Evolutionary conservation across 768 basidiomycete species (phyloP).

Genomic region (Lentinula lateritia): DNA sequence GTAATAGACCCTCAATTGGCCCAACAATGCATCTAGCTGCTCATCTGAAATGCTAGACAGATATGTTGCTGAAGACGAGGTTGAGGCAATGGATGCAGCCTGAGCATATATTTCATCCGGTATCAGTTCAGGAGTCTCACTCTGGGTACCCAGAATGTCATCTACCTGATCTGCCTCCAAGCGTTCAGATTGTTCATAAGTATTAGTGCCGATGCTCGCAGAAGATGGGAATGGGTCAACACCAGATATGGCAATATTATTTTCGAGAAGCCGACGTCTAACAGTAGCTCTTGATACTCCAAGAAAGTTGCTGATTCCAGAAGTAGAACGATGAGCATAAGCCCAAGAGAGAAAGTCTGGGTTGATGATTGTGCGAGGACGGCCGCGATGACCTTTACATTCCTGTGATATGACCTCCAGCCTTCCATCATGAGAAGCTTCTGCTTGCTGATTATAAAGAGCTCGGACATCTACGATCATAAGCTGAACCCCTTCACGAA

Average conservation of each 20-base stretch:
- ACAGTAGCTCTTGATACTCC: background rate
- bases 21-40: too few species aligned
- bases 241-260: background rate
- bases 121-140: too few species aligned
- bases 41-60: too few species aligned
- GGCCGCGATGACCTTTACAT: conserved; percentile 13
- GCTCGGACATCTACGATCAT: background rate
- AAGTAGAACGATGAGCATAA: background rate
- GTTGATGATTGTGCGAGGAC: conserved; percentile 19
- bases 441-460: background rate
- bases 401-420: background rate
- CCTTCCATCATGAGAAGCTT: background rate
- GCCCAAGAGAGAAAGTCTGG: conserved; percentile 11
- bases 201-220: background rate
- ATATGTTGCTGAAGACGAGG: too few species aligned
- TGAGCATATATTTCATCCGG: too few species aligned
- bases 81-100: too few species aligned
- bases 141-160: too few species aligned
- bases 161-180: background rate
- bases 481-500: background rate
- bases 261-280: background rate
- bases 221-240: conserved; percentile 5
- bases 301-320: background rate
- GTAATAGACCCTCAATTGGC: too few species aligned
- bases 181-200: conserved; percentile 6